These are phyloP conservation scores for Neopestalotiopsis sp. DNA, from an alignment of 2,329 filamentous ascomycete species.

Conservation along the genomic window DNA sequence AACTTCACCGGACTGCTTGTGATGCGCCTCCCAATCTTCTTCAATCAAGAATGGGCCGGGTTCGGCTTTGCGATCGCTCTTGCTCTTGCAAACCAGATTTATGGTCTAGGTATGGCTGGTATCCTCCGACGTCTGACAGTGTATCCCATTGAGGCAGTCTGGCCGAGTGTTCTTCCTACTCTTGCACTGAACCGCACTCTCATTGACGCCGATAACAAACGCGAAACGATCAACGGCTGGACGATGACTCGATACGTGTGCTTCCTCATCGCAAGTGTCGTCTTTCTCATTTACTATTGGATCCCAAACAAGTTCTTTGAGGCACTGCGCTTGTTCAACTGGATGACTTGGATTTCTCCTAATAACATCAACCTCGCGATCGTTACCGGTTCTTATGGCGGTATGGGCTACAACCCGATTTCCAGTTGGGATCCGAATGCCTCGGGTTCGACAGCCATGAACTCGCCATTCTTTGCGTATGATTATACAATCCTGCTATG, in stretches of 20 bases:
- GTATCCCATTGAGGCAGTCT: slow-evolving; percentile 37
- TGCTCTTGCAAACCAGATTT: slow-evolving; percentile 54
- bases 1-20: slow-evolving; percentile 53
- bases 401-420: slow-evolving; percentile 37
- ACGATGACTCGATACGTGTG: slow-evolving; percentile 48
- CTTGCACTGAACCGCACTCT: slow-evolving; percentile 51
- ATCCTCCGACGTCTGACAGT: slow-evolving; percentile 29
- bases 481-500: slow-evolving; percentile 24
- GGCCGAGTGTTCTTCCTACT: slow-evolving; percentile 51
- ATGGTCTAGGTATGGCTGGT: slow-evolving; percentile 60
- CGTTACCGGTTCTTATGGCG: slow-evolving; percentile 29
- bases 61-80: slow-evolving; percentile 56
- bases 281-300: slow-evolving; percentile 56
- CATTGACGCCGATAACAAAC: slow-evolving; percentile 44
- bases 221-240: slow-evolving; percentile 42
- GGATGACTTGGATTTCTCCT: slow-evolving; percentile 56
- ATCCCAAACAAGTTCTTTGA: slow-evolving; percentile 52
- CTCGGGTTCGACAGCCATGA: slow-evolving; percentile 32
- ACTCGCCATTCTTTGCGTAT: slow-evolving; percentile 31
- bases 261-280: slow-evolving; percentile 45
- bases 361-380: slow-evolving; percentile 27
- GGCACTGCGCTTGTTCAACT: slow-evolving; percentile 49
- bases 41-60: slow-evolving; percentile 52
- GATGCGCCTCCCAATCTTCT: slow-evolving; percentile 53
- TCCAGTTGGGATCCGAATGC: slow-evolving; percentile 39